Percentiles rank a stretch among this genome's conserved stretches.
Conservation (phyloP, 352 stramenopile genomes). For the Phytophthora megakarya region DNA sequence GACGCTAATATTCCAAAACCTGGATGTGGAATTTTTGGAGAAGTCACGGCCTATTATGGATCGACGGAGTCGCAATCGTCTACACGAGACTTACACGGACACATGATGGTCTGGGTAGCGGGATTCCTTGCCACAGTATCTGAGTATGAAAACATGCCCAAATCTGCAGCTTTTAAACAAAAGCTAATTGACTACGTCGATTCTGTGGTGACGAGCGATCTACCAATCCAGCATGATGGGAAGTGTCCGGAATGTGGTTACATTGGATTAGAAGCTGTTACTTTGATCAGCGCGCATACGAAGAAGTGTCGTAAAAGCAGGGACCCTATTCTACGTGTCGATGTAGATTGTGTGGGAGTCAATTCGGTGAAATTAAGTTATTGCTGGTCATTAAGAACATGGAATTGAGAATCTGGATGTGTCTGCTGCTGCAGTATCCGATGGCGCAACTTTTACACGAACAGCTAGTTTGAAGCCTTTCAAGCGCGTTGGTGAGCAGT, state of each 20-base stretch:
- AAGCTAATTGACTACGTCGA: not conserved
- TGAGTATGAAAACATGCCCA: not conserved
- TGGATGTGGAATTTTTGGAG: not conserved
- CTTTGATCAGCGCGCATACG: not conserved
- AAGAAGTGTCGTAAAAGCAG: not conserved
- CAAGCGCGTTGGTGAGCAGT: not conserved
- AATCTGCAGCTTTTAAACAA: not conserved
- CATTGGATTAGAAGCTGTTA: not conserved
- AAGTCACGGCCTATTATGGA: not conserved
- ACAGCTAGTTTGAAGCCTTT: not conserved
- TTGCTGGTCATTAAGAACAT: not conserved
- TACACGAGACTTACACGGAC: not conserved
- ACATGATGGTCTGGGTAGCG: not conserved
- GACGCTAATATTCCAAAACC: not conserved
- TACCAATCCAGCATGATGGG: not conserved
- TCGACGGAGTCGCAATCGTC: not conserved
- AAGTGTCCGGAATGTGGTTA: not conserved
- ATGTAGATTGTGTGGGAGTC: not conserved
- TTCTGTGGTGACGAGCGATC: not conserved
- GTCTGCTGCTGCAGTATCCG: not conserved
- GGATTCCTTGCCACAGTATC: not conserved
- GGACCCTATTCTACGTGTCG: not conserved
- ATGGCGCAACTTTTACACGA: not conserved
- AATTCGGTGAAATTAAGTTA: not conserved
- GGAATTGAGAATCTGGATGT: no score